A percentile compares a stretch with the other conserved stretches of the same genome.
phyloP scores from a whole-genome alignment of 345 rosid genomes.

The Streptanthus diversifolius region DNA sequence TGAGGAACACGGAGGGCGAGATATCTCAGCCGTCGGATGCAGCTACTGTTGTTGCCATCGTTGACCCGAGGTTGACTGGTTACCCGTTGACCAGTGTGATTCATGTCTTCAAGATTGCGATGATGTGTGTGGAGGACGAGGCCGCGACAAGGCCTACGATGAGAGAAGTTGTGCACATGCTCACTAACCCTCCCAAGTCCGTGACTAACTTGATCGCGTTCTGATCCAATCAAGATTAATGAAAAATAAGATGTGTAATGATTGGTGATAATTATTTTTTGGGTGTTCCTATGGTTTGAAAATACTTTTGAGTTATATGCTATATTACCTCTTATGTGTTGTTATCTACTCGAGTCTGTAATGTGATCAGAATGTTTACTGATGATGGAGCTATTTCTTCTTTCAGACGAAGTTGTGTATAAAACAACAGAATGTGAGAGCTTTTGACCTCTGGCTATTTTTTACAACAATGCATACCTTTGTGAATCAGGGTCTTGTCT shows the following conservation, averaged over 20 bases:
- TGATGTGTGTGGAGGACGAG: slow-evolving; percentile 79
- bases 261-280: slow-evolving; percentile 4
- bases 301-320: background rate
- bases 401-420: background rate
- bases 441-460: background rate
- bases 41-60: slow-evolving; percentile 54
- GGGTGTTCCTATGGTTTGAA: slow-evolving; percentile 1
- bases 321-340: slow-evolving; percentile 19
- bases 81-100: slow-evolving; percentile 52
- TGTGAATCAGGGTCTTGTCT: background rate
- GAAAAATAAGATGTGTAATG: slow-evolving; percentile 15
- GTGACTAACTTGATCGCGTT: slow-evolving; percentile 40
- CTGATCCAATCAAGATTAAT: background rate
- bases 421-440: background rate
- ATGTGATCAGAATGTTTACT: background rate
- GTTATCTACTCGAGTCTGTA: background rate
- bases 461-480: background rate
- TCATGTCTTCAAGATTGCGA: slow-evolving; percentile 70
- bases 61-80: slow-evolving; percentile 64
- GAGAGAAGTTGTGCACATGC: slow-evolving; percentile 89
- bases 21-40: slow-evolving; percentile 66
- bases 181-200: slow-evolving; percentile 55
- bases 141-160: slow-evolving; percentile 69
- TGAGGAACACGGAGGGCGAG: slow-evolving; percentile 59
- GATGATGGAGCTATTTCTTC: background rate